Base-by-base conservation (phyloP, 1,139 yeast species). In the Sugiyamaella novakii region DNA sequence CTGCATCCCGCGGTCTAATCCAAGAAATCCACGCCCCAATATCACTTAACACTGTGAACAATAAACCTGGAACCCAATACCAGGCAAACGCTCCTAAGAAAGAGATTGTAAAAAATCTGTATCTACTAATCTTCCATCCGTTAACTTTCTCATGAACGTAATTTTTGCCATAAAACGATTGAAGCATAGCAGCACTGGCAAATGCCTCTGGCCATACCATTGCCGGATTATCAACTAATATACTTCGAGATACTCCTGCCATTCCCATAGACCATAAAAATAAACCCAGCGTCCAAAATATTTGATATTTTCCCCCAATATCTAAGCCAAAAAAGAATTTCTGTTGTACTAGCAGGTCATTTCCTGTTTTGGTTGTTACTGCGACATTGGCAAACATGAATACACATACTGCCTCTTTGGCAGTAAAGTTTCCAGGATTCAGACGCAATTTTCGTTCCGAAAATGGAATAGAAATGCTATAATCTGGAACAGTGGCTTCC, bases 391-490 rank as follows among this genome's bases (percentile, higher is more conserved):
- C 67, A 57, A 73, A 72, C 59, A 76, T 68, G 36, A 76, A 50
- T 2, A 80, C 70, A 53, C 80, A 68, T 81, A 81, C 80, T 70
- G 83, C 87, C 60, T 84, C 91, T 63, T 84, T 84, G 59, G 70
- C 74, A 28, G 76, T 71, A 85, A 87, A 84, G 5, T 80, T 80
- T 6, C 83, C 83, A 1, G 83, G 81, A 64, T 82, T 74, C 58
- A 79, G 14, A n/a, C 34, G 58, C 47, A 77, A 63, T 58, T 65
- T 50, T 10, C 10, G n/a, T 52, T 69, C 68, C 47, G 55, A 61
- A 37, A 72, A 76, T 55, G 65, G 67, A 54, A 62, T 64, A 27
- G 59, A 71, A 59, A 78, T 62, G 19, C 72, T 74, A 72, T 73
- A 69, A 47, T 73, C 72, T 5, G 87, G 87, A n/a, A 81, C 52